These are phyloP conservation scores for Candida coquimbonensis DNA, from an alignment of 805 yeast genomes.

Conservation along the genomic window DNA sequence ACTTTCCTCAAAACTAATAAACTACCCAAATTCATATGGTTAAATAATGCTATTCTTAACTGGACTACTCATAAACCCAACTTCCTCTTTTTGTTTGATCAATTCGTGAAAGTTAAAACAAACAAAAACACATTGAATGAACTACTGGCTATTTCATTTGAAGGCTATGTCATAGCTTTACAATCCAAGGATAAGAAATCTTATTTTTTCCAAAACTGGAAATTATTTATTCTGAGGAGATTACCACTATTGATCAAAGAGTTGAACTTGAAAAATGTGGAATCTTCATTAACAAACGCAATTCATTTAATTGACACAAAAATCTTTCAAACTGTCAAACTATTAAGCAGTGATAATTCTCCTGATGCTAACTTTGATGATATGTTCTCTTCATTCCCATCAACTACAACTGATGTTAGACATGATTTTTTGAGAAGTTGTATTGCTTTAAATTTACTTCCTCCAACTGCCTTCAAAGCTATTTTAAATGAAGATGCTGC, in stretches of 20 bases:
- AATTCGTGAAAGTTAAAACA: constrained; percentile 26
- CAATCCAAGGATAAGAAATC: constrained; percentile 29
- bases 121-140: constrained; percentile 27
- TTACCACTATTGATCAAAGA: constrained; percentile 38
- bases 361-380: constrained; percentile 31
- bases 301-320: constrained; percentile 29
- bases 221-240: constrained; percentile 36
- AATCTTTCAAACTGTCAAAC: constrained; percentile 24
- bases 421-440: constrained; percentile 44
- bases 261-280: constrained; percentile 23
- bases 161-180: constrained; percentile 33
- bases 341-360: constrained; percentile 11
- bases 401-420: constrained; percentile 40
- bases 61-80: constrained; percentile 27
- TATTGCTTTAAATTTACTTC: constrained; percentile 33
- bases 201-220: constrained; percentile 35
- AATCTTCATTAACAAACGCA: constrained; percentile 23
- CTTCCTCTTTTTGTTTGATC: constrained; percentile 27
- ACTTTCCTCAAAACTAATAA: constrained; percentile 19
- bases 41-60: constrained; percentile 28
- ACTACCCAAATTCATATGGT: constrained; percentile 27
- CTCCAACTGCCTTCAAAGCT: constrained; percentile 25
- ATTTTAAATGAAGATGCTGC: constrained; percentile 34
- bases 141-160: constrained; percentile 36
- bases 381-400: constrained; percentile 44